These are phyloP conservation scores for Rosa hybrid DNA, from an alignment of 331 rosid genomes.

Conservation along the genomic window DNA sequence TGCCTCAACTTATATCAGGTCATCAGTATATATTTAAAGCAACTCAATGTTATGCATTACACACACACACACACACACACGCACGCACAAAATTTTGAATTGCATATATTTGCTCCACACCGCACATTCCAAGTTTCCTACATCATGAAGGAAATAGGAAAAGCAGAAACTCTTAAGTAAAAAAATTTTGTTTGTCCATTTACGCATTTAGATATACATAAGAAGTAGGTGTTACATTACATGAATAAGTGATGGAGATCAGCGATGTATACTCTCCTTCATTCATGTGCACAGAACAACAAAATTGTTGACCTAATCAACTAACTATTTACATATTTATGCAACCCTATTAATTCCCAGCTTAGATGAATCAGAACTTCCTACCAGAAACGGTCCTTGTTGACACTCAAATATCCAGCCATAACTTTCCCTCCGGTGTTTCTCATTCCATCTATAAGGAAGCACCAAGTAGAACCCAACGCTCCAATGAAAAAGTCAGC, in stretches of 20 bases:
- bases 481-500: conserved; percentile 89
- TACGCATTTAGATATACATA: background rate
- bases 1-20: too few relatives aligned
- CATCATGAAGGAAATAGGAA: too few relatives aligned
- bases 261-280: background rate
- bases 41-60: too few relatives aligned
- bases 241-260: background rate
- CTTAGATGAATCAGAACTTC: background rate
- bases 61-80: too few relatives aligned
- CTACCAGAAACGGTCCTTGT: conserved; percentile 93
- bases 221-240: background rate
- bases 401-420: conserved; percentile 93
- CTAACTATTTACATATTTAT: background rate
- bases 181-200: too few relatives aligned
- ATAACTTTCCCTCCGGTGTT: conserved; percentile 92
- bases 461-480: conserved; percentile 97
- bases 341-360: background rate
- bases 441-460: conserved; percentile 94
- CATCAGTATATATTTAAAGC: too few relatives aligned
- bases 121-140: too few relatives aligned
- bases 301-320: background rate
- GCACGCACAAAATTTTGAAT: too few relatives aligned
- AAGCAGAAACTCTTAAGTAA: too few relatives aligned
- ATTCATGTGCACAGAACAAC: background rate
- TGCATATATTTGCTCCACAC: too few relatives aligned